A percentile compares a stretch with the other conserved stretches of the same genome.
These are phyloP conservation scores for Termitomyces sp. DNA, from an alignment of 768 basidiomycete species.

Conservation along the genomic window DNA sequence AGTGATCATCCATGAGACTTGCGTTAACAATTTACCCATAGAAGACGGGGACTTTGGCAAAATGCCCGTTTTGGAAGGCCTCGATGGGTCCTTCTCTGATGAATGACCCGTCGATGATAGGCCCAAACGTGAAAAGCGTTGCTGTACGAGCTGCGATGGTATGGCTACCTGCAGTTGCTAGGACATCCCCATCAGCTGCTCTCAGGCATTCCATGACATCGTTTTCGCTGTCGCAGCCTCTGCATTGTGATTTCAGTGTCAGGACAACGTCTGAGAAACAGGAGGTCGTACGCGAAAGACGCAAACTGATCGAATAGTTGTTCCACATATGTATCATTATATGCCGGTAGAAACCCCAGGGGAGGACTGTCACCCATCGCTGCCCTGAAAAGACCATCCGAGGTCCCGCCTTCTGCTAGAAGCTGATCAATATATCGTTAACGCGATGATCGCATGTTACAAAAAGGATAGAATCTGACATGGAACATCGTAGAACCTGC, in stretches of 20 bases:
- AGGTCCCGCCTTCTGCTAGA: slow-evolving; percentile 30
- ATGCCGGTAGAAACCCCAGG: slow-evolving; percentile 27
- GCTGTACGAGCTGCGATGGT: slow-evolving; percentile 23
- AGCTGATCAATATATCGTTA: slow-evolving; percentile 19
- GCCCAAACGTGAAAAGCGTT: slow-evolving; percentile 33
- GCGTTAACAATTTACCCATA: slow-evolving; percentile 32
- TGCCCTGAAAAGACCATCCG: slow-evolving; percentile 31
- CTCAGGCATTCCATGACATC: slow-evolving; percentile 18
- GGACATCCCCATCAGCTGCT: slow-evolving; percentile 10
- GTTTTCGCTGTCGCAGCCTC: slow-evolving; percentile 16
- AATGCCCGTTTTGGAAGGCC: slow-evolving; percentile 30
- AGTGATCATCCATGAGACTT: neutral
- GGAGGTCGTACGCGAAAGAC: slow-evolving; percentile 26
- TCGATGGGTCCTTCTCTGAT: slow-evolving; percentile 30
- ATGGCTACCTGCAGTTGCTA: slow-evolving; percentile 28
- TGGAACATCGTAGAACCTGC: slow-evolving; percentile 37
- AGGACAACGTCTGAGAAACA: neutral
- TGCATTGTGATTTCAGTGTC: neutral
- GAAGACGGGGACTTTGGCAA: slow-evolving; percentile 33
- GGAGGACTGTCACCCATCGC: slow-evolving; percentile 41
- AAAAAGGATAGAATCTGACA: slow-evolving; percentile 9
- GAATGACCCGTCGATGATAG: slow-evolving; percentile 29
- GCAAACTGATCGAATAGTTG: slow-evolving; percentile 29
- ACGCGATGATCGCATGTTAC: neutral
- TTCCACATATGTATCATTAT: slow-evolving; percentile 26